Conservation (phyloP, 345 rosid species). For the Populus euphratica region DNA sequence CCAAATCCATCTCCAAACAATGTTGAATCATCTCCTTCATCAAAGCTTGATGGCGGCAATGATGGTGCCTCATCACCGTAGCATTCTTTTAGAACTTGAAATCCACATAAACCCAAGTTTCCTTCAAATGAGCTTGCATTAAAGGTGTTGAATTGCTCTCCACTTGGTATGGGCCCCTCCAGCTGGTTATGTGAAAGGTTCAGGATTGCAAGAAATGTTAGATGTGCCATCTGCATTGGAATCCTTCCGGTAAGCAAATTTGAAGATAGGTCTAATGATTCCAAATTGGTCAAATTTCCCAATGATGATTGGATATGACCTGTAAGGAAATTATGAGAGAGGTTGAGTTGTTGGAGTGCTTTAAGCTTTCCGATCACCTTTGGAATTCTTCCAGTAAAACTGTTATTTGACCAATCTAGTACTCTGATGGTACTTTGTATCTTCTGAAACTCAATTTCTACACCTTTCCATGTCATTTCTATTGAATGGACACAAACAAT, state of each 20-base stretch:
- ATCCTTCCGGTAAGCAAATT: too few relatives aligned
- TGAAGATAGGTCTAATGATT: too few relatives aligned
- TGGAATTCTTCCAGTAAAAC: not conserved
- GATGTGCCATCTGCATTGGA: too few relatives aligned
- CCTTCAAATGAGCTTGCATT: not conserved
- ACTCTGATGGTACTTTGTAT: not conserved
- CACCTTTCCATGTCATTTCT: not conserved
- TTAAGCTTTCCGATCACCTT: too few relatives aligned
- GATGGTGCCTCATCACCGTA: not conserved
- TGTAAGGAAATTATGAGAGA: too few relatives aligned
- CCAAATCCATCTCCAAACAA: not conserved
- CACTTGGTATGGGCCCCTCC: not conserved
- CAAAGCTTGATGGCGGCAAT: too few relatives aligned
- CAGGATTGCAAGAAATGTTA: too few relatives aligned
- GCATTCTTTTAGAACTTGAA: slow-evolving; percentile 2
- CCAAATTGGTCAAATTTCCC: too few relatives aligned
- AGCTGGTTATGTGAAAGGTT: not conserved
- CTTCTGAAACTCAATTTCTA: not conserved
- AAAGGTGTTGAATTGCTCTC: not conserved
- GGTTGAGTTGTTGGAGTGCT: too few relatives aligned
- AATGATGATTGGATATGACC: too few relatives aligned
- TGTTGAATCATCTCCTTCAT: not conserved
- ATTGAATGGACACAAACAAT: accelerated
- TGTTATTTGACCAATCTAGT: not conserved
- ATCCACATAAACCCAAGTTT: slow-evolving; percentile 15